Percentiles rank a stretch among this genome's conserved stretches.
phyloP scores from a whole-genome alignment of 306 rosid genomes.

The Rubus idaeus region DNA sequence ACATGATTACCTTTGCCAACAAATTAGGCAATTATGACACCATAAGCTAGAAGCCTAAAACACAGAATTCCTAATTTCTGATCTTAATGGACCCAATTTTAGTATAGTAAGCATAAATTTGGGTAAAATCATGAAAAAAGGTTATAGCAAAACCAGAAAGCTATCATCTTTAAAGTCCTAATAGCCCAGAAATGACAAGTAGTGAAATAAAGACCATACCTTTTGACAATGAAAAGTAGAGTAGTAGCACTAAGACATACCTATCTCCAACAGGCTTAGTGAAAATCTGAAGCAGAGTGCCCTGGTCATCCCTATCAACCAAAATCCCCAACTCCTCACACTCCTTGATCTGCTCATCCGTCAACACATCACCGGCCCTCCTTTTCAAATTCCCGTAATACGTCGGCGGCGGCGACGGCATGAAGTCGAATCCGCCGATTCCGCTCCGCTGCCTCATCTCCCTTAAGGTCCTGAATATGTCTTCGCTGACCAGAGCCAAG shows the following conservation, averaged over 20 bases:
- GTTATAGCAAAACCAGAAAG: neutral
- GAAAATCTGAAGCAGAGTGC: constrained; percentile 91
- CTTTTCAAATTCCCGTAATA: constrained; percentile 68
- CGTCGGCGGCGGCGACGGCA: constrained; percentile 94
- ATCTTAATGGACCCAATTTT: too few species aligned
- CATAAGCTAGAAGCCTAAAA: too few species aligned
- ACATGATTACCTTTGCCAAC: neutral
- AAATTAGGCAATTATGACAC: too few species aligned
- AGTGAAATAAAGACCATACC: neutral
- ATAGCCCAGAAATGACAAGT: neutral
- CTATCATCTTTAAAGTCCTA: neutral
- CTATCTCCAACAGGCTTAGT: constrained; percentile 94
- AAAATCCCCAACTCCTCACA: constrained; percentile 90
- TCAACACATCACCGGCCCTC: constrained; percentile 68
- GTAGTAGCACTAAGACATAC: constrained; percentile 21
- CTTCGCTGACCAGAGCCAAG: constrained; percentile 54
- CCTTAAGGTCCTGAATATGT: constrained; percentile 70
- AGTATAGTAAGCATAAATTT: too few species aligned
- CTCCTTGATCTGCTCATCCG: constrained; percentile 63
- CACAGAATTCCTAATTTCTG: too few species aligned
- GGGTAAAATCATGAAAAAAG: too few species aligned
- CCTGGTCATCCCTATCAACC: constrained; percentile 91
- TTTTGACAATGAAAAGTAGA: neutral
- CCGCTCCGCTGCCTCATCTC: constrained; percentile 76
- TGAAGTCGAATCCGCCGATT: constrained; percentile 82